Percentiles rank a stretch among this genome's conserved stretches.
Conservation (phyloP, 2,329 filamentous ascomycete genomes). For the Aspergillus awamori region DNA sequence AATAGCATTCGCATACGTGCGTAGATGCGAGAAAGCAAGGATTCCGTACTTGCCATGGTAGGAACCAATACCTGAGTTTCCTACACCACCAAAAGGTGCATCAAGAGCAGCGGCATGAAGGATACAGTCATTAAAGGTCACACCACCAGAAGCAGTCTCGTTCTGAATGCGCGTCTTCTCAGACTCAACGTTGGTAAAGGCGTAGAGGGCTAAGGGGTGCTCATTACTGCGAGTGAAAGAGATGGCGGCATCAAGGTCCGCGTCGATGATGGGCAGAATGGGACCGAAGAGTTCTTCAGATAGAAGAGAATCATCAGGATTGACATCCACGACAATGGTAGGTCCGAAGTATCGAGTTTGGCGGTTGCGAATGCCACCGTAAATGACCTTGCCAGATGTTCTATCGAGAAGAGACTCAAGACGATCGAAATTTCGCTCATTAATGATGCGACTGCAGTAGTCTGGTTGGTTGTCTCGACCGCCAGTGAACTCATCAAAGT, state of each 20-base stretch:
- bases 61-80: conserved; percentile 13
- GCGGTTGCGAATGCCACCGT: conserved; percentile 38
- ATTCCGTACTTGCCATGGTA: conserved; percentile 19
- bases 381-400: conserved; percentile 43
- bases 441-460: conserved; percentile 44
- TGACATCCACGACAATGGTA: conserved; percentile 45
- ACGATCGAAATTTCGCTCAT: conserved; percentile 48
- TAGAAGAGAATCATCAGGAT: conserved; percentile 42
- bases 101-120: conserved; percentile 12
- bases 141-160: conserved; percentile 13
- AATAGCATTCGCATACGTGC: not conserved
- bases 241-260: conserved; percentile 32
- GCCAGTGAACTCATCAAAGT: conserved; percentile 37
- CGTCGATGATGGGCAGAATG: conserved; percentile 47
- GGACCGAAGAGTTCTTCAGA: conserved; percentile 53
- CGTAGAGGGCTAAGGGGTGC: conserved; percentile 47
- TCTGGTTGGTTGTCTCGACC: conserved; percentile 21
- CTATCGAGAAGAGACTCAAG: conserved; percentile 40
- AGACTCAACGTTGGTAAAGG: conserved; percentile 40
- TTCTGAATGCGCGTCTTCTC: conserved; percentile 34
- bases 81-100: conserved; percentile 17
- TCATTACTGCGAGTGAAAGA: conserved; percentile 28
- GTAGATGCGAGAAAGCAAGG: conserved; percentile 1
- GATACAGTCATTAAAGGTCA: conserved; percentile 16
- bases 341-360: conserved; percentile 39